Conservation (phyloP, 768 basidiomycete species). For the Lentinula lateritia region DNA sequence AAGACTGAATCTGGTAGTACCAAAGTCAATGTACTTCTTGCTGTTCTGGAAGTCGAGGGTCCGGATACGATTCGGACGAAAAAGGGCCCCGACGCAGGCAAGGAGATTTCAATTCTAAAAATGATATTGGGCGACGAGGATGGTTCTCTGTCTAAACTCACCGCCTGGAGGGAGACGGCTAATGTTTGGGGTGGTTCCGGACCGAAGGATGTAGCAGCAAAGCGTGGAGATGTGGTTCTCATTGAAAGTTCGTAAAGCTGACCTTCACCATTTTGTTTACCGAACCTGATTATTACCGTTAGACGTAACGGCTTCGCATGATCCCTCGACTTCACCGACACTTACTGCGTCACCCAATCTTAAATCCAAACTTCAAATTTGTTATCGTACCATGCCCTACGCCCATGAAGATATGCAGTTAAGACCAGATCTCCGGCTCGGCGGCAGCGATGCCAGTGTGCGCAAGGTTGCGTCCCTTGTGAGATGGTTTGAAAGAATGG, state of each 20-base stretch:
- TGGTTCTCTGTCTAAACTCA: conserved; percentile 62
- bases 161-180: conserved; percentile 75
- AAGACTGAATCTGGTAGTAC: conserved; percentile 29
- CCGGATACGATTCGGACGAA: conserved; percentile 65
- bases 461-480: conserved; percentile 62
- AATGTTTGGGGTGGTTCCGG: conserved; percentile 60
- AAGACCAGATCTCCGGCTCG: conserved; percentile 70
- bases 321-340: conserved; percentile 36
- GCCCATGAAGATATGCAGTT: conserved; percentile 51
- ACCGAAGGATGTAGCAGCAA: conserved; percentile 36
- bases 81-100: conserved; percentile 65
- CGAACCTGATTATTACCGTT: neutral
- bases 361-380: conserved; percentile 58
- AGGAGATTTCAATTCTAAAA: conserved; percentile 61
- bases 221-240: conserved; percentile 68
- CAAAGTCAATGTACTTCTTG: conserved; percentile 59
- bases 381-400: conserved; percentile 75
- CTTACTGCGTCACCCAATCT: conserved; percentile 68
- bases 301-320: conserved; percentile 52
- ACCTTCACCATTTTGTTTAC: neutral
- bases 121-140: conserved; percentile 72
- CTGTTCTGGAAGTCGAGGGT: conserved; percentile 71
- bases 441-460: conserved; percentile 62
- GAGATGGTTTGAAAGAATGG: conserved; percentile 69
- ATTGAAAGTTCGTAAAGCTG: conserved; percentile 54